Conservation (phyloP, 2,329 filamentous ascomycete genomes). For the Monosporascus sp. region DNA sequence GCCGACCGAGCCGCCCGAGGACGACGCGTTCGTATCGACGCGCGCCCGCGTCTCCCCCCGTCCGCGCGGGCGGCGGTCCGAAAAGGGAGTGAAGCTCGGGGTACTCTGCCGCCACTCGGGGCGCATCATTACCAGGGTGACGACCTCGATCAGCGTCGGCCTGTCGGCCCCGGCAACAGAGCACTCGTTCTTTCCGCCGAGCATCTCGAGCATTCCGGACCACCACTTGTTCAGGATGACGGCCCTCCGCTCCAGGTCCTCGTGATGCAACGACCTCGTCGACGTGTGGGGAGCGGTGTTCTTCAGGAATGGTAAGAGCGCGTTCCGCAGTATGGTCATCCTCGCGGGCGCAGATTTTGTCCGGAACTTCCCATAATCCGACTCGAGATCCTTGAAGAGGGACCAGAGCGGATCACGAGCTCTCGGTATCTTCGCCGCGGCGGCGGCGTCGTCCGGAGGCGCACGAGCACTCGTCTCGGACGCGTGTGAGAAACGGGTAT, state of each 20-base stretch:
- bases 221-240: slow-evolving; percentile 89
- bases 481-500: slow-evolving; percentile 26
- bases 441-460: slow-evolving; percentile 20
- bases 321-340: slow-evolving; percentile 66
- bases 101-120: slow-evolving; percentile 79
- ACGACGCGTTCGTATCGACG: slow-evolving; percentile 52
- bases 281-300: slow-evolving; percentile 65
- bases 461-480: slow-evolving; percentile 28
- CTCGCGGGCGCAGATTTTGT: slow-evolving; percentile 68
- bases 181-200: slow-evolving; percentile 60
- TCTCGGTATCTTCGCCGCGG: slow-evolving; percentile 9
- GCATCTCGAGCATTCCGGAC: slow-evolving; percentile 73
- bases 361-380: slow-evolving; percentile 53
- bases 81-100: slow-evolving; percentile 59
- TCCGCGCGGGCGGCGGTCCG: slow-evolving; percentile 47
- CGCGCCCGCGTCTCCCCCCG: slow-evolving; percentile 39
- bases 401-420: slow-evolving; percentile 51
- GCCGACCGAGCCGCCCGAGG: slow-evolving; percentile 59
- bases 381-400: slow-evolving; percentile 49
- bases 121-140: slow-evolving; percentile 78
- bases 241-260: slow-evolving; percentile 76
- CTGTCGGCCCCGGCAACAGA: slow-evolving; percentile 80
- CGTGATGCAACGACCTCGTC: slow-evolving; percentile 58
- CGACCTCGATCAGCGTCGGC: slow-evolving; percentile 71
- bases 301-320: slow-evolving; percentile 71